Evolutionary conservation across 768 basidiomycete species (phyloP).

Genomic region (Pleurotus eryngii): DNA sequence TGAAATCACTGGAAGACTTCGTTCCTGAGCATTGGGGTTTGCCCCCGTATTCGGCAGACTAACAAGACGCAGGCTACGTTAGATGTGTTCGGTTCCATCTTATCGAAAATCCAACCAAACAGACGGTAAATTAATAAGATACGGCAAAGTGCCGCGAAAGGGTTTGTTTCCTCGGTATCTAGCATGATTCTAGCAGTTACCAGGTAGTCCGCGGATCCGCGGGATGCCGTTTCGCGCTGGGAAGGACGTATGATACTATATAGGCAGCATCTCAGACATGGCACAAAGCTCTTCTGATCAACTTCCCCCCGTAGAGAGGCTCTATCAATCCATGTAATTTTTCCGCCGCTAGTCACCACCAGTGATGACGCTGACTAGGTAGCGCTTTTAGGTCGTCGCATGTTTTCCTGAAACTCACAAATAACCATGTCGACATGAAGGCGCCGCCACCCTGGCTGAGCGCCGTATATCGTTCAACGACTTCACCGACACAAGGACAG

Average conservation of each 20-base stretch:
- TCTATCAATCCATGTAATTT: no score
- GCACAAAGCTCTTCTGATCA: no score
- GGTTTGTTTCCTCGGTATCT: background rate
- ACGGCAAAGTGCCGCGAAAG: background rate
- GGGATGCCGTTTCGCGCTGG: background rate
- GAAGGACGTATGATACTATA: background rate
- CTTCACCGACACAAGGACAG: background rate
- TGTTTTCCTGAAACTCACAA: background rate
- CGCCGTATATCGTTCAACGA: background rate
- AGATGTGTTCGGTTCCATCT: background rate
- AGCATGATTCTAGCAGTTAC: background rate
- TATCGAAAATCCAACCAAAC: background rate
- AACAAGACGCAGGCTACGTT: background rate
- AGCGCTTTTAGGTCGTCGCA: background rate
- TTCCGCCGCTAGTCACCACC: no score
- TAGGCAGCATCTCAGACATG: background rate
- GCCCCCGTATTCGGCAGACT: conserved; percentile 50
- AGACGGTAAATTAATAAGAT: background rate
- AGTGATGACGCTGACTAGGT: no score
- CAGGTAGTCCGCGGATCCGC: background rate
- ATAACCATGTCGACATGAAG: background rate
- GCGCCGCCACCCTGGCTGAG: background rate
- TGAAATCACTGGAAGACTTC: conserved; percentile 68
- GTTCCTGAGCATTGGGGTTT: conserved; percentile 82
- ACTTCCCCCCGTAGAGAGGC: no score